Evolutionary conservation across 129 eudicot genomes (phyloP), one percentile per base, ranked within the genome.

Genomic region (Lactuca saligna): DNA sequence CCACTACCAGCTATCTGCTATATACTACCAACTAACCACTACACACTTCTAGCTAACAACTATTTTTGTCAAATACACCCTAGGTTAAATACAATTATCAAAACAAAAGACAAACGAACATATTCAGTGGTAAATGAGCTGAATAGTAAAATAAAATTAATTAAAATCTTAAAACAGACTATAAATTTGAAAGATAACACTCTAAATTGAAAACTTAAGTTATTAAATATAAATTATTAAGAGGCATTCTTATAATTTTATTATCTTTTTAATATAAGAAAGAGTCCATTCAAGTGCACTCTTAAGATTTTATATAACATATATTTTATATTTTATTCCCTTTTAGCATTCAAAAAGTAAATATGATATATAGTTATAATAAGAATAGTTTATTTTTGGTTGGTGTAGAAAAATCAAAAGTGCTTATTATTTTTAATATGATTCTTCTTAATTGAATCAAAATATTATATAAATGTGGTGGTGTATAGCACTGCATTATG

Each of bases 391-490:
- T 60, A 35, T 48, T 5, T 66, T n/a, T 32, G 9, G 29, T 66
- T 33, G 71, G 59, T 66, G 37, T 50, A 31, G 59, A 66, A 66
- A 49, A 13, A n/a, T 66, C 59, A 50, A 66, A 6, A 32, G 20
- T 51, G 50, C 57, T 66, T 6, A 31, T 31, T 4, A 49, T 8
- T 66, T 66, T 15, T 9, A 66, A 33, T 66, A 33, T 50, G 46
- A 6, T 12, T 59, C 2, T 14, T 59, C 8, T 59, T 20, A 4
- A 9, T 3, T 46, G 32, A 61, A 61, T 35, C 44, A 35, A 37
- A 15, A 8, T 50, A 49, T 3, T 14, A 66, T 65, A 48, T 46
- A 3, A 66, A 66, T 41, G 13, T 13, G 41, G 44, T 31, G 70
- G 57, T 65, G 25, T 48, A 65, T 65, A 29, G 42, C 31, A 65